Percentiles rank a stretch among this genome's conserved stretches.
These are phyloP conservation scores for Tetrastigma voinierianum DNA, from an alignment of 164 flowering plant genomes.

Conservation along the genomic window DNA sequence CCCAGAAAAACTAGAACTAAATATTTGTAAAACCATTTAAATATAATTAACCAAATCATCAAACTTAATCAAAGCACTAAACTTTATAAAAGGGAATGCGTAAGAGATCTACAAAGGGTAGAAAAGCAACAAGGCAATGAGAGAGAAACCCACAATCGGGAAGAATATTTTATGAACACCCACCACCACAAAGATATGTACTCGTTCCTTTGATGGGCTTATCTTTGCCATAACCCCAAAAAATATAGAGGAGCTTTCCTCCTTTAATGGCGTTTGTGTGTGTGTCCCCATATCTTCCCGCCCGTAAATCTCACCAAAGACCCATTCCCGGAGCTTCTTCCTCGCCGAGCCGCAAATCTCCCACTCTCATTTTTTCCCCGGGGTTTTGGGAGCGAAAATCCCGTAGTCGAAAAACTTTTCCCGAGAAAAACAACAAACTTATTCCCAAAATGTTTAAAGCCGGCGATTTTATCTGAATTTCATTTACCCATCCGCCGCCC, in stretches of 20 bases:
- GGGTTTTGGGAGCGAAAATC: neutral
- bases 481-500: too few relatives aligned
- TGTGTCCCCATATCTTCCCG: conserved; percentile 98
- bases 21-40: too few relatives aligned
- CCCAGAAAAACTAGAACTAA: too few relatives aligned
- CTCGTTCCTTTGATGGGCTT: conserved; percentile 87
- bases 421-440: neutral
- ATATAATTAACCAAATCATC: neutral
- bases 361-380: conserved; percentile 60
- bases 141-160: neutral
- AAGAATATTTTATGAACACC: neutral
- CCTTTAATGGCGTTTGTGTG: conserved; percentile 86
- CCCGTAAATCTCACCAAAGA: conserved; percentile 32
- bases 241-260: conserved; percentile 76
- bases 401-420: conserved; percentile 1
- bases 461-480: too few relatives aligned
- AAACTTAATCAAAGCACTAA: conserved; percentile 3
- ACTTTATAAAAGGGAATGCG: neutral
- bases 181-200: conserved; percentile 86
- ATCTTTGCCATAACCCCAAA: conserved; percentile 87
- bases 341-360: conserved; percentile 31
- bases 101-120: neutral
- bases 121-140: neutral
- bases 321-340: conserved; percentile 7
- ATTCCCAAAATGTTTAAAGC: too few relatives aligned